Base-by-base conservation (phyloP, 2,329 filamentous ascomycete genomes). In the Fusarium falciforme region DNA sequence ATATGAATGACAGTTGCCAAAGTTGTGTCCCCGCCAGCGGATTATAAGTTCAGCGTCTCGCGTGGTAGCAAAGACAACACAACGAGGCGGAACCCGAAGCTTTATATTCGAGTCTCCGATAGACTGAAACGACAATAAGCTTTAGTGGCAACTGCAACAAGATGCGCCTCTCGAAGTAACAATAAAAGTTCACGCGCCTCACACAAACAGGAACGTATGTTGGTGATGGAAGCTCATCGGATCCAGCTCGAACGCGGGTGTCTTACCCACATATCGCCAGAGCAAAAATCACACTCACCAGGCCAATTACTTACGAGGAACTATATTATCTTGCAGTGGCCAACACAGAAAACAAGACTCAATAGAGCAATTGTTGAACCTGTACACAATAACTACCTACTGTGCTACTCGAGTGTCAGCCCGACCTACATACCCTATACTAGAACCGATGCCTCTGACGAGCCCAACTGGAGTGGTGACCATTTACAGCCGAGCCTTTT, bases 311-410 rank as follows among this genome's bases (percentile, higher is more conserved):
- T 6, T 14, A 44, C 6, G 4, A 1, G 12, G 4, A 22, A 20
- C 11, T 14, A 2, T 2, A 8, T 8, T 14, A 22, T 22, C n/a
- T 4, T 11, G 2, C 10, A 14, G 6, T 22, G 2, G 1, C 6
- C 20, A 44, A 22, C 4, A 22, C 40, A 40, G 20, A 12, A 12
- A 22, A 9, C 8, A 14, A 14, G 20, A 12, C 20, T 5, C 9
- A 22, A 12, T 22, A 27, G 16, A 47, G 22, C 22, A 17, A 17
- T 17, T 14, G 6, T 14, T 22, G 20, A 22, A 14, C 22, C 7
- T 7, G 27, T 25, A 25, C 3, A 9, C 38, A 16, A 17, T 22
- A 25, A 47, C 17, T 25, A 27, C 5, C 20, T 17, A 9, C 16
- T 27, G 44, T 49, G 44, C 11, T 29, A 6, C 5, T 49, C 5